Evolutionary conservation across 495 filamentous ascomycete species (phyloP).

Genomic region (Lasiosphaeris hirsuta): DNA sequence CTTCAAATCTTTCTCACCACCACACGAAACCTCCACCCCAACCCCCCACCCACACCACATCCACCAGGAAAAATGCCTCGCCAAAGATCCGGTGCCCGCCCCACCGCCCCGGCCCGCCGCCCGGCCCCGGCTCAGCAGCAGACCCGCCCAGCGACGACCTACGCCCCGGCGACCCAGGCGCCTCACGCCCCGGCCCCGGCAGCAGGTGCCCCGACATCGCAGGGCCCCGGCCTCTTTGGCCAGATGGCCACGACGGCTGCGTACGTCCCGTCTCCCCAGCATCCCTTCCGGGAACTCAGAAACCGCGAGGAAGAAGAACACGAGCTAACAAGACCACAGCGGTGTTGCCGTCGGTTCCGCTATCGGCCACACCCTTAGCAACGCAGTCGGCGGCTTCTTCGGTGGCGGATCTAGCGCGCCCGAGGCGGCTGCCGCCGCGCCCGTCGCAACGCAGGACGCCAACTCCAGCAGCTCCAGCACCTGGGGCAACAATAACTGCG

Average conservation of each 20-base stretch:
- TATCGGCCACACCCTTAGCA: slow-evolving; percentile 91
- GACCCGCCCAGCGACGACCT: slow-evolving; percentile 61
- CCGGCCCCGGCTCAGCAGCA: slow-evolving; percentile 58
- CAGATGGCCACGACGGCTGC: slow-evolving; percentile 86
- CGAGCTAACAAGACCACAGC: slow-evolving; percentile 45
- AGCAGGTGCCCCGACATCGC: slow-evolving; percentile 42
- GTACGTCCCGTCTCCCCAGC: slow-evolving; percentile 46
- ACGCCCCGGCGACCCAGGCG: slow-evolving; percentile 52
- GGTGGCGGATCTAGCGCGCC: slow-evolving; percentile 63
- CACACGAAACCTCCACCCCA: neutral
- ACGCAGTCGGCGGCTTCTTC: slow-evolving; percentile 85
- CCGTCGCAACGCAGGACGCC: slow-evolving; percentile 34
- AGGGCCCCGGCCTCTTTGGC: slow-evolving; percentile 72
- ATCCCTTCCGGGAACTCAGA: slow-evolving; percentile 15
- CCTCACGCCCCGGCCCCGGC: slow-evolving; percentile 46
- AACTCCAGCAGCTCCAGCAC: slow-evolving; percentile 43
- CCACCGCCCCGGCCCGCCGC: slow-evolving; percentile 57
- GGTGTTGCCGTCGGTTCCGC: slow-evolving; percentile 94
- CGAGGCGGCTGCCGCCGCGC: slow-evolving; percentile 47
- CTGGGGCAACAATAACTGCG: slow-evolving; percentile 66
- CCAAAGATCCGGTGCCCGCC: slow-evolving; percentile 56
- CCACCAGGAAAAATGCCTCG: slow-evolving; percentile 51
- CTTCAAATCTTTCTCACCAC: neutral
- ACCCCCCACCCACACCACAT: neutral
- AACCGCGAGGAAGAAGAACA: neutral